A percentile compares a stretch with the other conserved stretches of the same genome.
These are phyloP conservation scores for Cercospora zeina DNA, from an alignment of 2,329 filamentous ascomycete genomes.

Conservation along the genomic window DNA sequence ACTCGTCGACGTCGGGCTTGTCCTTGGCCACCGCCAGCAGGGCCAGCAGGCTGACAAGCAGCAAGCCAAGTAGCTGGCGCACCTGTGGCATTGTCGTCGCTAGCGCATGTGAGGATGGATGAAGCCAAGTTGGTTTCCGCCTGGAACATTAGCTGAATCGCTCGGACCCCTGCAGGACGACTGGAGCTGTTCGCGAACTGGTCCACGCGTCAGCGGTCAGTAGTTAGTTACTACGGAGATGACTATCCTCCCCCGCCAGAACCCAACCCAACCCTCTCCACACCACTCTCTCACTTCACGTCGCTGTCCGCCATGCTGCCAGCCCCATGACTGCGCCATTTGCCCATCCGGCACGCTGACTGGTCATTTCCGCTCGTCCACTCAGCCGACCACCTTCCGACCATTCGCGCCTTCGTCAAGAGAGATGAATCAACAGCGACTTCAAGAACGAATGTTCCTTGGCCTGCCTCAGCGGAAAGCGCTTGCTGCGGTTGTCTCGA, in stretches of 20 bases:
- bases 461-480: constrained; percentile 27
- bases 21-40: constrained; percentile 35
- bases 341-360: background rate
- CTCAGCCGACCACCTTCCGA: background rate
- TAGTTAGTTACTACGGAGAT: background rate
- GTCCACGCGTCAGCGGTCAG: background rate
- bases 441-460: constrained; percentile 27
- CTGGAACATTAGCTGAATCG: background rate
- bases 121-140: constrained; percentile 2
- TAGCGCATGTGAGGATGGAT: constrained; percentile 11
- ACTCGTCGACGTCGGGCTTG: constrained; percentile 63
- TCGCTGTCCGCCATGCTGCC: background rate
- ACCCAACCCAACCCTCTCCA: background rate
- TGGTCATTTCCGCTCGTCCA: background rate
- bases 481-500: constrained; percentile 10
- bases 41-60: constrained; percentile 31
- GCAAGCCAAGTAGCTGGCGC: constrained; percentile 24
- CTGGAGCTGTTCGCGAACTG: background rate
- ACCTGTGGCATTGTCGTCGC: constrained; percentile 25
- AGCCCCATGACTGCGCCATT: background rate
- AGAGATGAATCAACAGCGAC: constrained; percentile 25
- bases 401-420: background rate
- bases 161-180: background rate
- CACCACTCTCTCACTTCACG: background rate
- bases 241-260: no score